phyloP scores from a whole-genome alignment of 2,329 filamentous ascomycete genomes.

The Paramyrothecium roridum region DNA sequence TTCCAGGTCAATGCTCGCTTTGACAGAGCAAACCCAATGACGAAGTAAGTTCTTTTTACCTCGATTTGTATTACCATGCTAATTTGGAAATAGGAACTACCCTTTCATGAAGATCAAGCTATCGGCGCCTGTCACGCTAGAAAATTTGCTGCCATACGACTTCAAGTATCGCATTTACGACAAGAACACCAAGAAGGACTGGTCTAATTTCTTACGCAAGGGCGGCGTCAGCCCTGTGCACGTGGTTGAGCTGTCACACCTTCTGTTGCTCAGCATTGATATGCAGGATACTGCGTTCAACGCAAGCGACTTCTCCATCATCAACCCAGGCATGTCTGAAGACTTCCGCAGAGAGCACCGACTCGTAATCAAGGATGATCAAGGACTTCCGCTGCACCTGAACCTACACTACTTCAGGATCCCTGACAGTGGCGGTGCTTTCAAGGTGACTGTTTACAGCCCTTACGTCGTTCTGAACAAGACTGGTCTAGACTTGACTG shows the following conservation, averaged over 20 bases:
- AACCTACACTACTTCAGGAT: slow-evolving; percentile 88
- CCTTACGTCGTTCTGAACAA: slow-evolving; percentile 95
- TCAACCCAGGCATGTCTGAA: slow-evolving; percentile 84
- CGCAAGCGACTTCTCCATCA: slow-evolving; percentile 93
- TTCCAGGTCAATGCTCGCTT: slow-evolving; percentile 91
- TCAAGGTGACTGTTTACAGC: slow-evolving; percentile 92
- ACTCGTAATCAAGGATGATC: slow-evolving; percentile 79
- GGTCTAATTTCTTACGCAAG: slow-evolving; percentile 96
- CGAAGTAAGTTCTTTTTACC: slow-evolving; percentile 49
- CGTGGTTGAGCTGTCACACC: slow-evolving; percentile 91
- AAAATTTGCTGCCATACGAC: slow-evolving; percentile 93
- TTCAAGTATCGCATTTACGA: slow-evolving; percentile 99
- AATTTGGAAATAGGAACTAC: slow-evolving; percentile 59
- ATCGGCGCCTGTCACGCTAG: slow-evolving; percentile 87
- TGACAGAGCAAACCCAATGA: slow-evolving; percentile 79
- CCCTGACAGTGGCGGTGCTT: slow-evolving; percentile 89
- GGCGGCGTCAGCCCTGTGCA: slow-evolving; percentile 96
- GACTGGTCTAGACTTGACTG: slow-evolving; percentile 83
- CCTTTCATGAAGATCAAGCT: slow-evolving; percentile 93
- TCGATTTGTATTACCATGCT: slow-evolving; percentile 5
- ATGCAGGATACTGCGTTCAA: slow-evolving; percentile 96
- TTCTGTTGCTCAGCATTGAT: slow-evolving; percentile 88
- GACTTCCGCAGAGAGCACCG: slow-evolving; percentile 84
- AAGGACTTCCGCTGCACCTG: slow-evolving; percentile 74
- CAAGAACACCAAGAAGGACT: slow-evolving; percentile 97